Evolutionary conservation across 1,284 basidiomycete species (phyloP), one percentile per base, ranked within the genome.

Genomic region (Termitomyces sp.): DNA sequence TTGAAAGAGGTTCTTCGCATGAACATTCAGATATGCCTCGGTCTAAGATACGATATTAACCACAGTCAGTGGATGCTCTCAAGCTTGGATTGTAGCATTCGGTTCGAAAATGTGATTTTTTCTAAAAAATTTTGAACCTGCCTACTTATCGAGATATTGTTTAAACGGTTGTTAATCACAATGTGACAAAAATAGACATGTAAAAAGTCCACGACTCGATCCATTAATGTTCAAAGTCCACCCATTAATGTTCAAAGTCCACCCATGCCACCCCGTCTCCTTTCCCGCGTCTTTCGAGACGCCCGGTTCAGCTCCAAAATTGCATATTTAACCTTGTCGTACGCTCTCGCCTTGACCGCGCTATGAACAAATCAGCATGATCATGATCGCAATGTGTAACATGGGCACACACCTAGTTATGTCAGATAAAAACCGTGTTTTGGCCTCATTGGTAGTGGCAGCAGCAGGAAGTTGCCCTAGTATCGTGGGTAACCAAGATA

Each of bases 291-390:
- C 67, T 87, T 89, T 50, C 84, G 77, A 33, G 86, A 86, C 17
- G 81, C 79, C 52, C 87, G 77, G 64, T 86, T 83, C 44, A 90
- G 73, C 19, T 70, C 64, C 41, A 86, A 70, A 55, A 93, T 77
- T 0, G 86, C 84, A 62, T 88, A 85, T 70, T 92, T 94, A 58
- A 92, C 84, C 64, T 86, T 87, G 65, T 92, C 89, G 56, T 80
- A 81, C 64, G 90, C 81, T 53, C 77, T 74, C 1, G 73, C 71
- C 55, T 81, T 81, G 51, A 92, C 71, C 2, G 85, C 80, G 56
- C 91, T 92, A 64, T 19, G 46, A 47, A 44, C 5, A 10, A 43
- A 26, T 54, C 34, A 55, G 34, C 17, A 45, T 51, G 5, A 52
- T 30, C 9, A 21, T 45, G 21, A 12, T 42, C 8, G 12, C 8